Base-by-base conservation (phyloP, 2,329 filamentous ascomycete genomes). In the Hysterium pulicare region DNA sequence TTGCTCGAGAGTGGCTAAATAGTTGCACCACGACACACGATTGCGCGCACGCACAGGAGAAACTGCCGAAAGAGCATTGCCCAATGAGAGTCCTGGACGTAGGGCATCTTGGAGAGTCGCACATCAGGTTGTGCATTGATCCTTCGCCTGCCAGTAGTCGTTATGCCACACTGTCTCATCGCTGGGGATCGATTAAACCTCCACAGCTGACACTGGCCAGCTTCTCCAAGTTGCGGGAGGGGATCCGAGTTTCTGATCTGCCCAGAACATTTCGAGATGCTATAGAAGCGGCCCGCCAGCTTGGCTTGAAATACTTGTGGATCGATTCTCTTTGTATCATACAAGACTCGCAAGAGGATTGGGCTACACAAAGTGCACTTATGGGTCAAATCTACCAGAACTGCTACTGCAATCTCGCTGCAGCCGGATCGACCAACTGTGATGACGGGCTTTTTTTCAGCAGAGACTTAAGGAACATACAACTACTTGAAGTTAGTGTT, bases 321-420 rank as follows among this genome's bases (percentile, higher is more conserved):
- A 39, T 39, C 10, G 41, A 43, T 22, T 32, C 24, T 30, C 35
- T 39, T 5, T 39, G 35, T 35, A 43, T 43, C 5, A 5, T 21
- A 8, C 41, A 39, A 16, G 35, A 30, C 16, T 33, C 24, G 20
- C 3, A 5, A 3, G 28, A 28, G 1, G 41, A 43, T 21, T 34
- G 41, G 41, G 6, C 2, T n/a, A 5, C 4, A 2, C 41, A 42
- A 42, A 26, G 21, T 23, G 5, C 15, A 10, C 24, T 30, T n/a
- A 49, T 49, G 46, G 28, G 38, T 20, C n/a, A 33, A 13, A 28
- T 49, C 13, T 49, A 49, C 33, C 15, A 33, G 10, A 44, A 48
- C 22, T 40, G 34, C 13, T 36, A 41, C 20, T 42, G 46, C 22
- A 49, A 47, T 31, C 31, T 48, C 33, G 36, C 46, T 21, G 41